phyloP scores from a whole-genome alignment of 2,329 filamentous ascomycete species.

The Fusarium robinianum region DNA sequence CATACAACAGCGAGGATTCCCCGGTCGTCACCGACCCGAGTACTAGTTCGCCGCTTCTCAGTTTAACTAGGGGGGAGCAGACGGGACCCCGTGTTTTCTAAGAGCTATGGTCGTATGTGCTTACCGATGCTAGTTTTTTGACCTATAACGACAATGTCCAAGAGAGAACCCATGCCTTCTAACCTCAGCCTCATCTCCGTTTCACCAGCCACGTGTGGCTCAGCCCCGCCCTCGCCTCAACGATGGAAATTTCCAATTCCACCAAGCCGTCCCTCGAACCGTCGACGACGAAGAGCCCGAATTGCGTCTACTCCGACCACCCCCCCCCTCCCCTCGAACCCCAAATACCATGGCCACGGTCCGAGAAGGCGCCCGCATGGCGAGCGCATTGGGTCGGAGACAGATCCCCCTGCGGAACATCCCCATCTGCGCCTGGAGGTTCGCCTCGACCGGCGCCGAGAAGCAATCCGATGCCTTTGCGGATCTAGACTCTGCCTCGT shows the following conservation, averaged over 20 bases:
- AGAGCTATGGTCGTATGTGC: too few relatives aligned
- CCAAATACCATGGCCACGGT: conserved; percentile 46
- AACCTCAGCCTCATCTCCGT: background rate
- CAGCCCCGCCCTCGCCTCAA: conserved; percentile 23
- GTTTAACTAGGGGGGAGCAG: too few relatives aligned
- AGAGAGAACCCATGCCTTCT: too few relatives aligned
- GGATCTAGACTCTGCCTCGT: conserved; percentile 58
- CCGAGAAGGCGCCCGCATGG: conserved; percentile 47
- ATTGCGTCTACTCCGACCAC: conserved; percentile 15
- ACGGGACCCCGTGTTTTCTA: too few relatives aligned
- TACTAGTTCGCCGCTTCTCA: too few relatives aligned
- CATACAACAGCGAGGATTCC: too few relatives aligned
- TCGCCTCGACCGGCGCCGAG: conserved; percentile 52
- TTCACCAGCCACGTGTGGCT: conserved; percentile 30
- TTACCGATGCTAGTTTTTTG: background rate
- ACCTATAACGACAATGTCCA: too few relatives aligned
- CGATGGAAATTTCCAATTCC: conserved; percentile 43
- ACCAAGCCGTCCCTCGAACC: conserved; percentile 31
- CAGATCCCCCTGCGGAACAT: conserved; percentile 34
- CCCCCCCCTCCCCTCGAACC: conserved; percentile 7
- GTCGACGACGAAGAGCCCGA: conserved; percentile 29
- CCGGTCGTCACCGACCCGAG: too few relatives aligned
- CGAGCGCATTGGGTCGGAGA: conserved; percentile 39
- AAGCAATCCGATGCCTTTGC: conserved; percentile 44
- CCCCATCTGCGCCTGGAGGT: conserved; percentile 43